Conservation (phyloP, 2,329 filamentous ascomycete genomes). For the Huntiella savannae region DNA sequence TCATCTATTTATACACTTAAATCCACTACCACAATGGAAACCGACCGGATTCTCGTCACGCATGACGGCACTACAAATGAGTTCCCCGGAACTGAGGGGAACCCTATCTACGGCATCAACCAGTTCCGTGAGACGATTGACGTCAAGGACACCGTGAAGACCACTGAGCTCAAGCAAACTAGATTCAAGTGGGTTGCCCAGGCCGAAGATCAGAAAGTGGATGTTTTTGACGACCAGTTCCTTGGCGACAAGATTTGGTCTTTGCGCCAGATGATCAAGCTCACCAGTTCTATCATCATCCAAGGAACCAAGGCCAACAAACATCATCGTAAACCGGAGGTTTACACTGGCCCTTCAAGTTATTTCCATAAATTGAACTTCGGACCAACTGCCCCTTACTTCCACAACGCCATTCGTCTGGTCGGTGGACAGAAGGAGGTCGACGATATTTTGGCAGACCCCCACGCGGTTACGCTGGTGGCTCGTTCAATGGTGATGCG, state of each 20-base stretch:
- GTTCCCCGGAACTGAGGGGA: background rate
- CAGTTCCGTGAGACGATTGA: slow-evolving; percentile 5
- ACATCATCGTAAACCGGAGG: background rate
- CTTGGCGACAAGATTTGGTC: slow-evolving; percentile 4
- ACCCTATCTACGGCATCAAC: slow-evolving; percentile 1
- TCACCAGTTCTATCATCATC: slow-evolving; percentile 1
- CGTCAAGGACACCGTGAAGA: background rate
- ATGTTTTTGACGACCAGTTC: background rate
- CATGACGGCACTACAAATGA: background rate
- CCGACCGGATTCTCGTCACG: too few species aligned
- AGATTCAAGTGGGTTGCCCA: slow-evolving; percentile 2
- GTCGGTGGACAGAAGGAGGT: slow-evolving; percentile 4
- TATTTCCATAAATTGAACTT: slow-evolving; percentile 4
- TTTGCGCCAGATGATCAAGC: background rate
- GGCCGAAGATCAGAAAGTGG: background rate
- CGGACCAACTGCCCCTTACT: slow-evolving; percentile 5
- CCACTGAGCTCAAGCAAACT: background rate
- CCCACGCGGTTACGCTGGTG: background rate
- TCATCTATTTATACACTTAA: too few species aligned
- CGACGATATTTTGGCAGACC: slow-evolving; percentile 1
- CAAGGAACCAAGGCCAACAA: background rate
- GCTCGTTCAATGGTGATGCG: slow-evolving; percentile 9
- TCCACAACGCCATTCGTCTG: slow-evolving; percentile 8
- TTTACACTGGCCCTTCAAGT: background rate
- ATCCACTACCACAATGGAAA: too few species aligned